phyloP scores from a whole-genome alignment of 2,329 filamentous ascomycete genomes.

The Microdochium trichocladiopsis region DNA sequence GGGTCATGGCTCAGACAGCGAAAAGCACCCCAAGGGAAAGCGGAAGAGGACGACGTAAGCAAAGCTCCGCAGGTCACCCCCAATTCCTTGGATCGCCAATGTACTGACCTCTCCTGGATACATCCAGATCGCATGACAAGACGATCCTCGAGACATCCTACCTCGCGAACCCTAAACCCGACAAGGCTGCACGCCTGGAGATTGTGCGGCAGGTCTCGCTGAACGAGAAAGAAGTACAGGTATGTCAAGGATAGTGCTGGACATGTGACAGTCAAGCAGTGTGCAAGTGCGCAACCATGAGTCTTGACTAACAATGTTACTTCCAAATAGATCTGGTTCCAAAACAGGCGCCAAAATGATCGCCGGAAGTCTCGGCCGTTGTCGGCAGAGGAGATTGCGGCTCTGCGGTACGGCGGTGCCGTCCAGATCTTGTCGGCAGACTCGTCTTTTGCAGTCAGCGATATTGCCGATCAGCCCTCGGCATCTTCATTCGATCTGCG shows the following conservation, averaged over 20 bases:
- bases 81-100: slow-evolving; percentile 1
- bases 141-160: slow-evolving; percentile 82
- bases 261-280: too few species aligned
- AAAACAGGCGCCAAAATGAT: slow-evolving; percentile 90
- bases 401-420: slow-evolving; percentile 44
- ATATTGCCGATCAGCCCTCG: slow-evolving; percentile 1
- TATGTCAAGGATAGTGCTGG: slow-evolving; percentile 34
- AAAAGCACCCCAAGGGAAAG: slow-evolving; percentile 50
- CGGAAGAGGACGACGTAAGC: slow-evolving; percentile 58
- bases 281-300: not conserved
- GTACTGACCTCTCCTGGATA: slow-evolving; percentile 1
- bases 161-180: slow-evolving; percentile 77
- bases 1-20: slow-evolving; percentile 16
- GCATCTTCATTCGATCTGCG: slow-evolving; percentile 8
- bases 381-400: slow-evolving; percentile 67
- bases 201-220: slow-evolving; percentile 82
- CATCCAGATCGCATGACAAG: slow-evolving; percentile 74
- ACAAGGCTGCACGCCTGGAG: slow-evolving; percentile 77
- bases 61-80: slow-evolving; percentile 6
- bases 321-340: slow-evolving; percentile 83
- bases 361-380: slow-evolving; percentile 82
- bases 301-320: slow-evolving; percentile 11
- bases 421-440: slow-evolving; percentile 38
- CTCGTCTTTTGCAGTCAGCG: slow-evolving; percentile 2
- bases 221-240: slow-evolving; percentile 95